A percentile compares a stretch with the other conserved stretches of the same genome.
Evolutionary conservation across 306 rosid species (phyloP).

Genomic region (Alnus rubra): DNA sequence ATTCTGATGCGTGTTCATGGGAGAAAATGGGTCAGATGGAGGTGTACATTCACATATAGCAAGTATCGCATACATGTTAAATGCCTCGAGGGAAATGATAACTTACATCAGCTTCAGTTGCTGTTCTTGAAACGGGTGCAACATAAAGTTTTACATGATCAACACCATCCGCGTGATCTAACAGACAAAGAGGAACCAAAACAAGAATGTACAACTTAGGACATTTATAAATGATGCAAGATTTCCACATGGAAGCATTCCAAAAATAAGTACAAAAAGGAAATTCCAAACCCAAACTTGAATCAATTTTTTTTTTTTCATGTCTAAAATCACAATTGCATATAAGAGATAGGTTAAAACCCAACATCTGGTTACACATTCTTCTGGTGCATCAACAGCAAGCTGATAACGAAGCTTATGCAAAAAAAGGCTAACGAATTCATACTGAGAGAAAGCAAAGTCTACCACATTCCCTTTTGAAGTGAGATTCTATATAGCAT

Average conservation of each 20-base stretch:
- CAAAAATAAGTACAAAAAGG: background rate
- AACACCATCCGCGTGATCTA: constrained; percentile 51
- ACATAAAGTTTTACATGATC: constrained; percentile 66
- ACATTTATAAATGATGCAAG: background rate
- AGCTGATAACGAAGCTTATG: background rate
- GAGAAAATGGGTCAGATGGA: constrained; percentile 6
- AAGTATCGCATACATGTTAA: constrained; percentile 1
- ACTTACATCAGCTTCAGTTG: constrained; percentile 67
- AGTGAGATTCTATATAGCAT: background rate
- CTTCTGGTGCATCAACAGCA: background rate
- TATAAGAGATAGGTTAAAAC: background rate
- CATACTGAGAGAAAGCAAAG: background rate
- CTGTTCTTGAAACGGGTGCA: constrained; percentile 71
- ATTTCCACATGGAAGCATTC: background rate
- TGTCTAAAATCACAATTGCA: background rate
- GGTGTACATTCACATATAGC: background rate
- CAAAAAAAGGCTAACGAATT: background rate
- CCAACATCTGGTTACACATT: background rate
- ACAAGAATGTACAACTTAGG: background rate
- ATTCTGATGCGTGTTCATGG: background rate
- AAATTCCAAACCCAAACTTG: background rate
- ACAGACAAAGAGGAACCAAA: background rate
- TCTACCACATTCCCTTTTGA: background rate
- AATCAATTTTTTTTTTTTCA: background rate
- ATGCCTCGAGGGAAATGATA: constrained; percentile 15